These are phyloP conservation scores for Lithohypha guttulata DNA, from an alignment of 2,329 filamentous ascomycete species.

Conservation along the genomic window DNA sequence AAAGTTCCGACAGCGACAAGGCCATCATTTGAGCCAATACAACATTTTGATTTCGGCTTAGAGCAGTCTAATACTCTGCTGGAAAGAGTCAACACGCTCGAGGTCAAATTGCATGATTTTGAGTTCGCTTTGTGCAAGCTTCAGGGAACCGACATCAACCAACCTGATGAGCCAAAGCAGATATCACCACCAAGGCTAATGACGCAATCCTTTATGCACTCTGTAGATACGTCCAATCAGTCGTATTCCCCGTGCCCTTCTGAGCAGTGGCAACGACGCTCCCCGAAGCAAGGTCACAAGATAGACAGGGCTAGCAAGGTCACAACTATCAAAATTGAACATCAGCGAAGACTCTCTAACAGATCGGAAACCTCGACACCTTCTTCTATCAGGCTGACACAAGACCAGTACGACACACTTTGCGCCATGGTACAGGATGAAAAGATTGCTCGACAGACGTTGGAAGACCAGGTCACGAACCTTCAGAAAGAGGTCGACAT, in stretches of 20 bases:
- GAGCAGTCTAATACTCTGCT: slow-evolving; percentile 29
- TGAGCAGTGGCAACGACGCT: slow-evolving; percentile 5
- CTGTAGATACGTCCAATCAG: neutral
- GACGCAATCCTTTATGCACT: slow-evolving; percentile 10
- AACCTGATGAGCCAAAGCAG: slow-evolving; percentile 10
- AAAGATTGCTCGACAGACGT: slow-evolving; percentile 34
- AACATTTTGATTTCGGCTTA: slow-evolving; percentile 23
- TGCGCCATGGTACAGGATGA: slow-evolving; percentile 37
- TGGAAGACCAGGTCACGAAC: slow-evolving; percentile 34
- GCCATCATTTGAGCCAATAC: slow-evolving; percentile 12
- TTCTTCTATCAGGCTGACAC: slow-evolving; percentile 21
- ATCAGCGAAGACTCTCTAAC: slow-evolving; percentile 11
- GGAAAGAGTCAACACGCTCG: slow-evolving; percentile 38
- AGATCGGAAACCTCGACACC: slow-evolving; percentile 14
- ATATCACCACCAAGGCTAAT: slow-evolving; percentile 8
- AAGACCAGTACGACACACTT: slow-evolving; percentile 38
- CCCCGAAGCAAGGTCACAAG: neutral
- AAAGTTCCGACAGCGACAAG: neutral
- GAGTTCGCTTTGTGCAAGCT: slow-evolving; percentile 41
- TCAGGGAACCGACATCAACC: slow-evolving; percentile 27
- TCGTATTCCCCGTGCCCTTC: slow-evolving; percentile 18
- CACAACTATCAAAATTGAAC: slow-evolving; percentile 16
- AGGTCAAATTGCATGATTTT: slow-evolving; percentile 41
- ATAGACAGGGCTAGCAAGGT: slow-evolving; percentile 19
- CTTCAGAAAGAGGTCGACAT: slow-evolving; percentile 31